phyloP scores from a whole-genome alignment of 805 yeast species.

The Ascoidea rubescens region DNA sequence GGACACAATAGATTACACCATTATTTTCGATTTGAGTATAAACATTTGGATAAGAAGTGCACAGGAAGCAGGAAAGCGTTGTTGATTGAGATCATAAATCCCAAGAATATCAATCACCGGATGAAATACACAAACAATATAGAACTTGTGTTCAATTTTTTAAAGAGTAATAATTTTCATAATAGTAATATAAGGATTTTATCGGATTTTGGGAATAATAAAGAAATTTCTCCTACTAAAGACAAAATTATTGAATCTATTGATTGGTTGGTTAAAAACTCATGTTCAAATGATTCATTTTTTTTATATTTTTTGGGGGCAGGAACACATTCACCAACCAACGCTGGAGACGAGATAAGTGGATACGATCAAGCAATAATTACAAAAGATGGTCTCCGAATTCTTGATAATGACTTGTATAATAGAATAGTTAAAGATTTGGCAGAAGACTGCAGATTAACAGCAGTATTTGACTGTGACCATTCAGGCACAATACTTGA shows the following conservation, averaged over 20 bases:
- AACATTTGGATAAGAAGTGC: constrained; percentile 45
- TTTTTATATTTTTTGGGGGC: constrained; percentile 84
- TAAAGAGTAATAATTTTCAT: constrained; percentile 32
- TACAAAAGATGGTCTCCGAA: constrained; percentile 55
- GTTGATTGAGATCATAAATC: constrained; percentile 63
- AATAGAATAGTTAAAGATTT: constrained; percentile 55
- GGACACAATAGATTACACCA: too few relatives aligned
- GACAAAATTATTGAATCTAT: constrained; percentile 64
- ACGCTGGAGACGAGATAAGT: constrained; percentile 62
- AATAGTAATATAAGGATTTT: constrained; percentile 44
- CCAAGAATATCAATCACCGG: constrained; percentile 61
- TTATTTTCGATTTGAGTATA: not conserved
- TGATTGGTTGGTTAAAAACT: constrained; percentile 68
- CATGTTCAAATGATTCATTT: constrained; percentile 66
- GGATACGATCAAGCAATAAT: constrained; percentile 62
- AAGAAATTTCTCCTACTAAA: constrained; percentile 44
- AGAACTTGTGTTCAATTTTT: constrained; percentile 54
- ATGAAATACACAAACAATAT: constrained; percentile 42
- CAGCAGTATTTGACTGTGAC: constrained; percentile 75
- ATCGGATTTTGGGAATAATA: constrained; percentile 39
- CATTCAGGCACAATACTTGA: constrained; percentile 79
- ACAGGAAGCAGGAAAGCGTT: constrained; percentile 63
- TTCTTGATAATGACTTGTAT: constrained; percentile 66
- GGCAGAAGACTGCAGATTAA: constrained; percentile 60
- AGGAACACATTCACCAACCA: constrained; percentile 59